phyloP scores from a whole-genome alignment of 306 rosid genomes.

The Quercus glauca region DNA sequence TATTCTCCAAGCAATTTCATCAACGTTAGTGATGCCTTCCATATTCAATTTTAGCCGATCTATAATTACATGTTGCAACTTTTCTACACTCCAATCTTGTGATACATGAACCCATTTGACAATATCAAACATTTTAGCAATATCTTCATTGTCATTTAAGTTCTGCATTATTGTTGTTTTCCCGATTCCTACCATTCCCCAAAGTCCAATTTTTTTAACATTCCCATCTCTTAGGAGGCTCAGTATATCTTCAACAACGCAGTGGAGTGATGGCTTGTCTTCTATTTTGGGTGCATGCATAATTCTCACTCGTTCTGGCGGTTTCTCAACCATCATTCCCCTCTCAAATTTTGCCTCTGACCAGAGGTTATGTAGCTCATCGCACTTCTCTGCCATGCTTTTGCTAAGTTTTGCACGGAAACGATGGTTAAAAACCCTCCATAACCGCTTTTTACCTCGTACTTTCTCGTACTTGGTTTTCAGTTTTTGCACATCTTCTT shows the following conservation, averaged over 20 bases:
- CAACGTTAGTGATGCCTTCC: not conserved
- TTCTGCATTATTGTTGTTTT: not conserved
- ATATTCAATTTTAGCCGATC: not conserved
- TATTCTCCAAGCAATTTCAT: slow-evolving; percentile 11
- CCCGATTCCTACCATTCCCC: not conserved
- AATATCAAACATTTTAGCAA: not conserved
- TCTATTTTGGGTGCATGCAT: not conserved
- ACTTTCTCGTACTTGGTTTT: not conserved
- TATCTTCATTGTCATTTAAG: not conserved
- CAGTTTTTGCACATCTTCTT: not conserved
- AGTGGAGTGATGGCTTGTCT: not conserved
- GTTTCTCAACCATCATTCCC: not conserved
- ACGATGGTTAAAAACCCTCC: not conserved
- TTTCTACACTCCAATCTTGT: not conserved
- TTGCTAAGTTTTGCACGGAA: not conserved
- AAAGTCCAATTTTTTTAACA: not conserved
- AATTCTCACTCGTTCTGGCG: not conserved
- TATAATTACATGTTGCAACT: not conserved
- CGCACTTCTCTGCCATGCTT: not conserved
- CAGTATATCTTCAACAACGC: not conserved
- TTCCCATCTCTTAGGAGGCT: not conserved
- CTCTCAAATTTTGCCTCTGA: not conserved
- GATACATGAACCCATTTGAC: not conserved
- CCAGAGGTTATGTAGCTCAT: not conserved
- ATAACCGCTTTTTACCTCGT: not conserved